Percentiles rank a stretch among this genome's conserved stretches.
Conservation (phyloP, 805 yeast species). For the Metschnikowia vanudenii region DNA sequence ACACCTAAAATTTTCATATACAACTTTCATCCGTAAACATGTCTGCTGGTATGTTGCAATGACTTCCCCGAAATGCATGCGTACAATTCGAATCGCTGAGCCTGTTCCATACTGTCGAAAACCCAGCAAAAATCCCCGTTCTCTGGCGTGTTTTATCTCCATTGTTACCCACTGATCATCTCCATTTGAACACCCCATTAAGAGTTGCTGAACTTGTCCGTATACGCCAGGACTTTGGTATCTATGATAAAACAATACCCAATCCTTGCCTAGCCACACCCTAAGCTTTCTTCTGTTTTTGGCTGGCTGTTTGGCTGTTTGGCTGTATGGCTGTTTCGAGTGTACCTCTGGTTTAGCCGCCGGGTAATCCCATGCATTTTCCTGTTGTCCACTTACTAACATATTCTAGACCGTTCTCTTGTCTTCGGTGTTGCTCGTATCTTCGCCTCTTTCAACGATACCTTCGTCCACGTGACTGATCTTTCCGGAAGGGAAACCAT, state of each 20-base stretch:
- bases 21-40: constrained; percentile 22
- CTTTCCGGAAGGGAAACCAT: constrained; percentile 99
- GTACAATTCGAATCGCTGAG: not conserved
- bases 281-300: not conserved
- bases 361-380: too few species aligned
- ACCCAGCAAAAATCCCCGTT: not conserved
- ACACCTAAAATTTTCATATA: constrained; percentile 12
- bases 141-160: not conserved
- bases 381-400: not conserved
- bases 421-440: constrained; percentile 99
- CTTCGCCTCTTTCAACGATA: constrained; percentile 99
- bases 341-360: too few species aligned
- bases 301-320: not conserved
- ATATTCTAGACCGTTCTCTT: constrained; percentile 78
- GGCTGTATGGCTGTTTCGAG: too few species aligned
- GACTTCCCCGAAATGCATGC: not conserved
- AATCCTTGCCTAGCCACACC: not conserved
- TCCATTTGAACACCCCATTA: not conserved
- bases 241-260: too few species aligned
- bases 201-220: not conserved
- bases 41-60: constrained; percentile 24
- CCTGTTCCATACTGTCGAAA: not conserved
- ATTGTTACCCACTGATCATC: not conserved
- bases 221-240: not conserved
- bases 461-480: constrained; percentile 99